These are phyloP conservation scores for Cytospora leucostoma DNA, from an alignment of 2,329 filamentous ascomycete species.

Conservation along the genomic window DNA sequence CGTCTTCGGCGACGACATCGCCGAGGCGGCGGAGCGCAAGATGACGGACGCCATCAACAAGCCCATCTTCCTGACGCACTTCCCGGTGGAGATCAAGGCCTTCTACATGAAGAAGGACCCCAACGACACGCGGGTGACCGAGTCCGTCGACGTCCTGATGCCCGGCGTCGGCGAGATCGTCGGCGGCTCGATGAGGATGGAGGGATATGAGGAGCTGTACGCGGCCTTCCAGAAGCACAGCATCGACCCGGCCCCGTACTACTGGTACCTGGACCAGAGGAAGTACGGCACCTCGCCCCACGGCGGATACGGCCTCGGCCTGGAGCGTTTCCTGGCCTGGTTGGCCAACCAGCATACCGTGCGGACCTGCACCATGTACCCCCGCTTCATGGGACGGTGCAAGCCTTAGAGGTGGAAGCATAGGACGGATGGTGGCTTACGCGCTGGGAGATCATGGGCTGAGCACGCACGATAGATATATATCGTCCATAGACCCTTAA, in stretches of 20 bases:
- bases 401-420: constrained; percentile 58
- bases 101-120: constrained; percentile 98
- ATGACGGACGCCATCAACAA: constrained; percentile 98
- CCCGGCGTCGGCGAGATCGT: constrained; percentile 97
- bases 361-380: constrained; percentile 71
- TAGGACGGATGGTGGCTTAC: too few relatives aligned
- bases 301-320: constrained; percentile 88
- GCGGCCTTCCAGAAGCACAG: constrained; percentile 83
- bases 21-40: constrained; percentile 90
- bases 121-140: constrained; percentile 79
- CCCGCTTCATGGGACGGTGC: constrained; percentile 78
- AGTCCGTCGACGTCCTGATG: constrained; percentile 85
- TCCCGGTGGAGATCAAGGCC: constrained; percentile 95
- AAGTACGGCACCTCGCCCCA: constrained; percentile 95
- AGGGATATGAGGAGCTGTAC: constrained; percentile 86
- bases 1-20: constrained; percentile 94
- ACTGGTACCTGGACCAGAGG: constrained; percentile 98
- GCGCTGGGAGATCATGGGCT: too few relatives aligned
- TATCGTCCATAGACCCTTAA: too few relatives aligned
- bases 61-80: constrained; percentile 95
- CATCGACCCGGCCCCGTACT: constrained; percentile 83
- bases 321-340: constrained; percentile 76
- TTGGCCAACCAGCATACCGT: constrained; percentile 65
- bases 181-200: constrained; percentile 94
- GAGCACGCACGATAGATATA: too few relatives aligned